Conservation (phyloP, 2,329 filamentous ascomycete genomes). For the Colletotrichum tropicale region DNA sequence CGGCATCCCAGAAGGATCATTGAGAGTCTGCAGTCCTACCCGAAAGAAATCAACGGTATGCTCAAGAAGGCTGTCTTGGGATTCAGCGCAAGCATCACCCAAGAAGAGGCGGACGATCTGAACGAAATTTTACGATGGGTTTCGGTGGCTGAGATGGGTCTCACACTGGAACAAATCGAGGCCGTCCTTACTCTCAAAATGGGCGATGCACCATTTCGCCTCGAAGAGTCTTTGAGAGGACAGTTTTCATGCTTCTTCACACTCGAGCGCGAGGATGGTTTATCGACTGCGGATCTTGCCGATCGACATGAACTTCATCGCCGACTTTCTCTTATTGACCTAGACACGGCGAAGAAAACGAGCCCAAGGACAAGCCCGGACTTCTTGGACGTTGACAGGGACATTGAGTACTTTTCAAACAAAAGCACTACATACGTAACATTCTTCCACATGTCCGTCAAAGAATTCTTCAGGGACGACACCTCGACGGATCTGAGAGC, state of each 20-base stretch:
- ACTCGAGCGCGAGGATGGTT: conserved; percentile 46
- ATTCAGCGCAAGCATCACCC: conserved; percentile 42
- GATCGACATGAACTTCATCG: conserved; percentile 39
- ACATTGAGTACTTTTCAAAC: conserved; percentile 46
- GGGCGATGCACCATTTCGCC: conserved; percentile 41
- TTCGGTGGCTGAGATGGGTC: conserved; percentile 45
- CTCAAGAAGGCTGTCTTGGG: conserved; percentile 44
- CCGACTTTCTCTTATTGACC: not conserved
- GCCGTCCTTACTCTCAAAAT: conserved; percentile 46
- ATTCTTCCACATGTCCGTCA: conserved; percentile 44
- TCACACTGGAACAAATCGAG: conserved; percentile 49
- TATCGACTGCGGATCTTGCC: conserved; percentile 45
- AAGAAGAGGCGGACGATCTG: conserved; percentile 43
- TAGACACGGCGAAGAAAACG: not conserved
- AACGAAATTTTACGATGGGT: conserved; percentile 53
- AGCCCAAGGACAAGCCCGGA: conserved; percentile 32
- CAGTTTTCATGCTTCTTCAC: conserved; percentile 53
- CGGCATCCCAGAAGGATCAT: conserved; percentile 48
- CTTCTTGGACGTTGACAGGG: conserved; percentile 31
- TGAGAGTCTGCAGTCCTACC: conserved; percentile 47
- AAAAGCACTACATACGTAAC: conserved; percentile 41
- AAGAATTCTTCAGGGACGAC: conserved; percentile 41
- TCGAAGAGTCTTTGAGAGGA: conserved; percentile 46
- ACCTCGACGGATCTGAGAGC: conserved; percentile 25
- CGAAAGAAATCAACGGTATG: conserved; percentile 47